Evolutionary conservation across 805 yeast genomes (phyloP), one percentile per base, ranked within the genome.

Genomic region (Tetrapisispora taiwanensis): DNA sequence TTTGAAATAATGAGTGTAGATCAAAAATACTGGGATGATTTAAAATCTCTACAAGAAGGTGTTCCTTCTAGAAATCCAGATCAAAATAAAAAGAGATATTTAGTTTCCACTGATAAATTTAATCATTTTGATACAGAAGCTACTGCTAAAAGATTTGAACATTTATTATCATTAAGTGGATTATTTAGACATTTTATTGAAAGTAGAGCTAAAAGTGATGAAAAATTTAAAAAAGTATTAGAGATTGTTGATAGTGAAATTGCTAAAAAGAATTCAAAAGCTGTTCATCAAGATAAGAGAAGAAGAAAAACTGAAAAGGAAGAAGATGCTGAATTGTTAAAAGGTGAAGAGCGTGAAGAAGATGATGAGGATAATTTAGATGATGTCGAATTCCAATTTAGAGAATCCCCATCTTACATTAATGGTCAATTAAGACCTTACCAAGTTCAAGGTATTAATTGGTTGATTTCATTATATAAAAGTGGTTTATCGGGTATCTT

Each of bases 341-440:
- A 78, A 50, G 64, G 62, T 12, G 67, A 62, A 15, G 59, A 51
- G 20, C 54, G 48, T 26, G 59, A 48, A 2, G 54, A 51, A 15
- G 52, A 45, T 8, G 50, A 47, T 7, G 52, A 48, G 4, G 50
- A 48, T 9, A 54, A 48, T 41, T 46, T 45, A 8, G 53, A 48
- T 13, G 51, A 45, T 26, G 43, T 58, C 7, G 59, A 65, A 43
- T 45, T 62, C 53, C 51, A 84, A 36, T 76, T 90, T 54, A 82
- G 92, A 1, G 95, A 87, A 56, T 78, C 89, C 2, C 98, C 98
- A 0, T 71, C 78, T 3, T 90, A 72, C 53, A 59, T 84, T 20
- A 63, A 75, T 47, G 94, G 94, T 36, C 55, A 58, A 34, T 61
- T 84, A 46, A 72, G 94, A 54, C 79, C 83, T 3, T 84, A 84